Base-by-base conservation (phyloP, 306 rosid species). In the Mucuna pruriens region DNA sequence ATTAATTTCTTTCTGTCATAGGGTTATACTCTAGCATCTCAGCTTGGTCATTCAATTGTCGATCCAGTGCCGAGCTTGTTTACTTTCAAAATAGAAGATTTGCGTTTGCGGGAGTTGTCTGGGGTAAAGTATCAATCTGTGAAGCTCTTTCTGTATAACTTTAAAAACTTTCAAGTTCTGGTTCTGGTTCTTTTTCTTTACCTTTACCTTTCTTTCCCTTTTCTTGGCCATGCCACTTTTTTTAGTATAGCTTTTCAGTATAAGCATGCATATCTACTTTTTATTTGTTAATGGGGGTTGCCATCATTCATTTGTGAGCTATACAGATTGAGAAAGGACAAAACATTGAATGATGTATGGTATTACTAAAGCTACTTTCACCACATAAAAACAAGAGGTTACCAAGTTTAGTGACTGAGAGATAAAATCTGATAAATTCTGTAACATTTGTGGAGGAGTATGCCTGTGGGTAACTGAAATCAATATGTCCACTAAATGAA, bases 61-160 rank as follows among this genome's bases (percentile, higher is more conserved):
- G 97, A 95, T 81, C 95, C 98, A 20, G 90, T 91, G 52, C 97
- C 97, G 2, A 95, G 98, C 86, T 81, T 95, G 82, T 92, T 95
- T 85, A 92, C 98, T 22, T 90, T 95, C 88, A 95, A 95, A 91
- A 87, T 90, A 48, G 89, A 84, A 34, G 98, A 95, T 88, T 82
- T 87, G 58, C 85, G 38, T 75, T 79, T 95, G 83, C 77, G 86
- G 64, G 94, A 89, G 84, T 77, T 95, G 81, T 88, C 98, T 39
- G 98, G 98, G 88, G 97, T 95, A 83, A 90, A 78, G 66, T 71
- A 81, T 84, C 81, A 38, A 62, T 46, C 12, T 74, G 22, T 76
- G 57, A 77, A 88, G 42, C 44, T 74, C 55, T 76, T 72, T 75
- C 64, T 26, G 67, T 65, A 81, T 39, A 3, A 44, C 82, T 39